Percentiles rank a stretch among this genome's conserved stretches.
These are phyloP conservation scores for Trichoderma virens DNA, from an alignment of 495 filamentous ascomycete species.

Conservation along the genomic window DNA sequence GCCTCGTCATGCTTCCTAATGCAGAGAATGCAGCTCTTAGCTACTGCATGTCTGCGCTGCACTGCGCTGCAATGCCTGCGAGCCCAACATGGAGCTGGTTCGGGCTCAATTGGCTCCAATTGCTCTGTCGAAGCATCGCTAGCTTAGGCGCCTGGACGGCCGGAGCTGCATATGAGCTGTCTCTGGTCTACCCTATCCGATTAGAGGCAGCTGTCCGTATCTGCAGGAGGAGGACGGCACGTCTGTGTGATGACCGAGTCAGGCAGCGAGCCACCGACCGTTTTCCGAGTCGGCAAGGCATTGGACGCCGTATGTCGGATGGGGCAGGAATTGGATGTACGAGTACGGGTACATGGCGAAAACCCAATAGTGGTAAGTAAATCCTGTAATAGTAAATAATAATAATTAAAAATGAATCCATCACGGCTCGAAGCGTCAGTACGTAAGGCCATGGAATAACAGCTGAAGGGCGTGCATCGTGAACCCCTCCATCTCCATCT, in stretches of 20 bases:
- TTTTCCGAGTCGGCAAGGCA: background rate
- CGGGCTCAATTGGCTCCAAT: background rate
- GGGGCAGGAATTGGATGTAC: too few relatives aligned
- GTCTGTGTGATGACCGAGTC: background rate
- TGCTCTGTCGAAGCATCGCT: background rate
- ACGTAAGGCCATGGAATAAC: background rate
- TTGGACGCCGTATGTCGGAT: background rate
- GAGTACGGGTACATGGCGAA: too few relatives aligned
- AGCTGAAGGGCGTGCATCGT: background rate
- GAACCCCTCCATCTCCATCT: background rate
- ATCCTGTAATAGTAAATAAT: too few relatives aligned
- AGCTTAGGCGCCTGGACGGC: background rate
- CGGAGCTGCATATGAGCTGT: background rate
- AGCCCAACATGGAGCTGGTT: slow-evolving; percentile 1
- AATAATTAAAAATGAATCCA: too few relatives aligned
- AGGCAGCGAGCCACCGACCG: slow-evolving; percentile 2
- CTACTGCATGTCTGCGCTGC: background rate
- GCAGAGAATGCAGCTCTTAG: slow-evolving; percentile 8
- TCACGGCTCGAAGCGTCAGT: background rate
- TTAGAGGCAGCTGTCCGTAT: background rate
- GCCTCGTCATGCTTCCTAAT: background rate
- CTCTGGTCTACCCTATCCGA: background rate
- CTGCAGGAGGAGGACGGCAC: background rate
- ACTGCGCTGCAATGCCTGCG: slow-evolving; percentile 6
- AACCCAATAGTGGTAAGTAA: too few relatives aligned